phyloP scores from a whole-genome alignment of 306 rosid genomes.

The Sophora flavescens region DNA sequence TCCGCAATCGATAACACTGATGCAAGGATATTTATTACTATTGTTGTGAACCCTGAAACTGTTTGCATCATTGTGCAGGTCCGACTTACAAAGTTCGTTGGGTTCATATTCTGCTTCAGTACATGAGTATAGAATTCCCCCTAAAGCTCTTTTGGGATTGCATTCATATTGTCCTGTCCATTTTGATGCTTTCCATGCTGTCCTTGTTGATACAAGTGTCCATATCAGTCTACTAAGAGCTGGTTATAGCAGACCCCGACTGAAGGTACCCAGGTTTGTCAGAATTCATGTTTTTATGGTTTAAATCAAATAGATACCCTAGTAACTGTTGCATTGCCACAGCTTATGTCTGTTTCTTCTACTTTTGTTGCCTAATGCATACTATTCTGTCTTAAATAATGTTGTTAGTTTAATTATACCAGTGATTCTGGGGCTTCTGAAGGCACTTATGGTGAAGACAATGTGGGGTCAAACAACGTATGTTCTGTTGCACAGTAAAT shows the following conservation, averaged over 20 bases:
- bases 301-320: constrained; percentile 37
- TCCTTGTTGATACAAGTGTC: constrained; percentile 80
- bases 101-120: constrained; percentile 69
- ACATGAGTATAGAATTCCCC: constrained; percentile 87
- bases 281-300: constrained; percentile 44
- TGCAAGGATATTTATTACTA: constrained; percentile 20
- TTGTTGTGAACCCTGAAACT: constrained; percentile 41
- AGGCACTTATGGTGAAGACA: constrained; percentile 51
- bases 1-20: too few relatives aligned
- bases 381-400: constrained; percentile 23
- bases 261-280: constrained; percentile 80
- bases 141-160: constrained; percentile 85
- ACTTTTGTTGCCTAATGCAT: constrained; percentile 23
- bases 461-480: constrained; percentile 62
- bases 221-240: constrained; percentile 75
- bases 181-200: constrained; percentile 85
- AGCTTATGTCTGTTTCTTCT: constrained; percentile 4
- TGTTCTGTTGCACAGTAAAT: constrained; percentile 35
- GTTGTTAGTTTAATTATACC: constrained; percentile 50
- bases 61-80: constrained; percentile 54
- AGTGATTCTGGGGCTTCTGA: constrained; percentile 59
- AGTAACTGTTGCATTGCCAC: constrained; percentile 28
- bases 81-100: constrained; percentile 63
- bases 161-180: constrained; percentile 90
- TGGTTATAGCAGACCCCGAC: constrained; percentile 52